phyloP scores from a whole-genome alignment of 2,329 filamentous ascomycete genomes.

The Aureobasidium sp. region DNA sequence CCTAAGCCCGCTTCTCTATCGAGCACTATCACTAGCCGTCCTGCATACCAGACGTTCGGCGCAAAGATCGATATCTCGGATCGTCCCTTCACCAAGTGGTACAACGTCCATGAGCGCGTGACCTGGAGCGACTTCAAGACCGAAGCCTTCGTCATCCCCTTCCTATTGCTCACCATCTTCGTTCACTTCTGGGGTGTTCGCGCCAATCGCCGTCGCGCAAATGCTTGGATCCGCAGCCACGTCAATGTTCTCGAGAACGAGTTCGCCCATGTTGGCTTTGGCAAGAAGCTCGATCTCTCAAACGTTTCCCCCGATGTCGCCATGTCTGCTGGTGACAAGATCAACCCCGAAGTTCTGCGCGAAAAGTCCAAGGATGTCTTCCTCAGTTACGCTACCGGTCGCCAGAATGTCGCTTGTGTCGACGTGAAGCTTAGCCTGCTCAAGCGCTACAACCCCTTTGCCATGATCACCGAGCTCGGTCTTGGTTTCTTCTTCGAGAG shows the following conservation, averaged over 20 bases:
- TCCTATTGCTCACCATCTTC: conserved; percentile 66
- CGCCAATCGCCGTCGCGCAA: conserved; percentile 72
- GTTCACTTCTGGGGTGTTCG: conserved; percentile 76
- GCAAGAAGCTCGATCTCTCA: conserved; percentile 41
- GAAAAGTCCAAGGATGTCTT: conserved; percentile 87
- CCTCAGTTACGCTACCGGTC: conserved; percentile 78
- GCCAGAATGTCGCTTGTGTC: conserved; percentile 86
- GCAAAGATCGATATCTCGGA: conserved; percentile 37
- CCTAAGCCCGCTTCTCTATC: conserved; percentile 48
- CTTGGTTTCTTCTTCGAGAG: conserved; percentile 75
- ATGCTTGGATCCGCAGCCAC: conserved; percentile 71
- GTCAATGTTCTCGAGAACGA: conserved; percentile 66
- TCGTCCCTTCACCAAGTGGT: conserved; percentile 85
- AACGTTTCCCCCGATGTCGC: conserved; percentile 32
- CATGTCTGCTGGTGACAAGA: conserved; percentile 30
- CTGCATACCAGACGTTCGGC: conserved; percentile 37
- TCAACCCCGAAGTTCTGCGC: conserved; percentile 59
- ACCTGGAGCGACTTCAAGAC: conserved; percentile 75
- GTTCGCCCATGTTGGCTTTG: conserved; percentile 82
- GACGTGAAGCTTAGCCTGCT: conserved; percentile 75
- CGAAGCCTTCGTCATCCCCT: conserved; percentile 73
- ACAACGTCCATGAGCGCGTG: conserved; percentile 89
- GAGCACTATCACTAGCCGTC: conserved; percentile 39
- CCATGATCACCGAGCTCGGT: conserved; percentile 58
- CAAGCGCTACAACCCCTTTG: conserved; percentile 80